These are phyloP conservation scores for Simmondsia chinensis DNA, from an alignment of 148 eudicot genomes.

Conservation along the genomic window DNA sequence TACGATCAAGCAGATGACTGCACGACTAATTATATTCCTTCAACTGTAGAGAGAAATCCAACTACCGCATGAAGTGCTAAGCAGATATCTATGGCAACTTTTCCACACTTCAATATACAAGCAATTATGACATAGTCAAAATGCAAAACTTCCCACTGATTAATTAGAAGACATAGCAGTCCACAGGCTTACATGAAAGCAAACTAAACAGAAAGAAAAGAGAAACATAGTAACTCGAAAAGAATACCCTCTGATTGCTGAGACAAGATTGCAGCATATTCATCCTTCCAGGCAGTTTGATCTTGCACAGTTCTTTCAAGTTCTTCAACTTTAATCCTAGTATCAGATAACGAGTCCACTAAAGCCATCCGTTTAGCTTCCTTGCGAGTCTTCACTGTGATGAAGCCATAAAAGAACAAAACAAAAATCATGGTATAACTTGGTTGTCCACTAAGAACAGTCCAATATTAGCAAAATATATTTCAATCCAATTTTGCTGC, in stretches of 20 bases:
- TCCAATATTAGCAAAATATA: too few species aligned
- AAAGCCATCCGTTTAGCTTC: constrained; percentile 67
- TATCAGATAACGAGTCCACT: constrained; percentile 44
- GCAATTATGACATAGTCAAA: too few species aligned
- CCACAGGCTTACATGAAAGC: background rate
- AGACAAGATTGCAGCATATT: constrained; percentile 54
- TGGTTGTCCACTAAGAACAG: background rate
- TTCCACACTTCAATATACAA: too few species aligned
- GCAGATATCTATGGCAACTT: too few species aligned
- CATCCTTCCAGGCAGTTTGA: constrained; percentile 52
- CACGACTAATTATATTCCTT: too few species aligned
- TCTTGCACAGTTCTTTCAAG: constrained; percentile 56
- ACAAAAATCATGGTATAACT: background rate
- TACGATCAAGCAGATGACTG: too few species aligned
- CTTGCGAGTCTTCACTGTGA: constrained; percentile 77
- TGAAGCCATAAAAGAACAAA: constrained; percentile 7
- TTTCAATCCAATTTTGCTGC: too few species aligned
- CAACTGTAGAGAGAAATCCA: too few species aligned
- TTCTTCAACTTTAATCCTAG: constrained; percentile 59
- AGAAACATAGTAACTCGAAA: too few species aligned
- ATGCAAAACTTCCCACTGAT: too few species aligned
- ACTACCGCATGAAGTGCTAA: too few species aligned
- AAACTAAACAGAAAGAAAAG: background rate
- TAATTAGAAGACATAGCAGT: too few species aligned
- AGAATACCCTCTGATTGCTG: constrained; percentile 60